Conservation (phyloP, 2,329 filamentous ascomycete species). For the Colletotrichum camelliae region DNA sequence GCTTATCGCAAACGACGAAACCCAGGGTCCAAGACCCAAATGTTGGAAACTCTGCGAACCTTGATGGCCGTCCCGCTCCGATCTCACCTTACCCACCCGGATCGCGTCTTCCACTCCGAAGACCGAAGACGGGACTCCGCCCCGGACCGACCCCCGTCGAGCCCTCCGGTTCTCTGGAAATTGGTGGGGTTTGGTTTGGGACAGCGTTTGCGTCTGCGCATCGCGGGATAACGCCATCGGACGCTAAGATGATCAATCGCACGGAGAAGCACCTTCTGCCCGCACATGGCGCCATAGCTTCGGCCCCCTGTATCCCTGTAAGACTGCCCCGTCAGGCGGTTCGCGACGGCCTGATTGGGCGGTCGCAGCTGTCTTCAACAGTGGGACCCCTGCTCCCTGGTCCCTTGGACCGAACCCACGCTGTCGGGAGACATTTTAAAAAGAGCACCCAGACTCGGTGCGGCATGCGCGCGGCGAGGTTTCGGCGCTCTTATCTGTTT, state of each 20-base stretch:
- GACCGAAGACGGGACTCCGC: neutral
- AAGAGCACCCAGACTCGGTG: neutral
- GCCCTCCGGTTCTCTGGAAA: neutral
- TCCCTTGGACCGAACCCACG: neutral
- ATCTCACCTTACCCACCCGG: neutral
- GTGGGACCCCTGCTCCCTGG: neutral
- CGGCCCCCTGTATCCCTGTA: neutral
- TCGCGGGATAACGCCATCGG: slow-evolving; percentile 14
- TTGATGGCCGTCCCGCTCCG: neutral
- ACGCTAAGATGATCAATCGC: slow-evolving; percentile 13
- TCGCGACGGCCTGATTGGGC: slow-evolving; percentile 6
- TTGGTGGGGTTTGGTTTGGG: neutral
- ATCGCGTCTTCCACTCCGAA: neutral
- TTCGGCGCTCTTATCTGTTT: neutral
- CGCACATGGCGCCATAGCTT: neutral
- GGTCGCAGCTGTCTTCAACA: neutral
- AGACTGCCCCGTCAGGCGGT: slow-evolving; percentile 14
- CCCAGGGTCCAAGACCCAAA: neutral
- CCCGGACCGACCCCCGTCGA: neutral
- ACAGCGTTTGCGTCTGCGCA: neutral
- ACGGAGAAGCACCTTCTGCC: neutral
- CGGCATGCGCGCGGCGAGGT: neutral
- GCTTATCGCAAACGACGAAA: neutral
- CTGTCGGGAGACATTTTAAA: neutral
- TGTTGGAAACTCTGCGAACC: neutral